phyloP scores from a whole-genome alignment of 495 filamentous ascomycete genomes.

The Xylaria intraflava region DNA sequence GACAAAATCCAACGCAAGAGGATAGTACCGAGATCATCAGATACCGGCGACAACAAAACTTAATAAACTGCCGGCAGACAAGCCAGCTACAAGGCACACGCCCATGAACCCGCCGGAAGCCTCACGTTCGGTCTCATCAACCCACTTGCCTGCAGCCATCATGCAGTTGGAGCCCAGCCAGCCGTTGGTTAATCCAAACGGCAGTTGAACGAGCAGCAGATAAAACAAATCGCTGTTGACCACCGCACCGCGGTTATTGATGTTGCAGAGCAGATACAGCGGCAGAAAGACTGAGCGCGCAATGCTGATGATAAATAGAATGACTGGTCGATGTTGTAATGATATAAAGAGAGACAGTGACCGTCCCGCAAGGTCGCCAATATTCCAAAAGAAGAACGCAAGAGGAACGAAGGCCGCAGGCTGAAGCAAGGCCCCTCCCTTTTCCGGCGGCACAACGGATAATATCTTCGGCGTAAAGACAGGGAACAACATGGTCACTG shows the following conservation, averaged over 20 bases:
- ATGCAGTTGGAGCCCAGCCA: conserved; percentile 79
- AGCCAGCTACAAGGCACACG: conserved; percentile 71
- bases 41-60: conserved; percentile 67
- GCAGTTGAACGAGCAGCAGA: conserved; percentile 67
- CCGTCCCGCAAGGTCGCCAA: conserved; percentile 75
- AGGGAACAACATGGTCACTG: conserved; percentile 87
- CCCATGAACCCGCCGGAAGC: conserved; percentile 94
- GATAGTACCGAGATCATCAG: conserved; percentile 17
- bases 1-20: neutral
- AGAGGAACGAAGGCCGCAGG: conserved; percentile 79
- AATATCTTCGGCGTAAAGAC: conserved; percentile 80
- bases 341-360: conserved; percentile 55
- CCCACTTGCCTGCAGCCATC: conserved; percentile 80
- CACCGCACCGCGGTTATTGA: conserved; percentile 60
- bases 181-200: conserved; percentile 81
- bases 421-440: conserved; percentile 52
- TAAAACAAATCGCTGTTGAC: conserved; percentile 84
- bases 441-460: conserved; percentile 53
- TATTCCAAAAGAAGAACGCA: conserved; percentile 89
- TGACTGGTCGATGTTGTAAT: conserved; percentile 52
- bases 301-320: conserved; percentile 59
- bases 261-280: conserved; percentile 83
- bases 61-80: conserved; percentile 78
- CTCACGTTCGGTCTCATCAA: conserved; percentile 72
- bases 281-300: conserved; percentile 67